These are phyloP conservation scores for Aspergillus cavernicola DNA, from an alignment of 495 filamentous ascomycete species.

Conservation along the genomic window DNA sequence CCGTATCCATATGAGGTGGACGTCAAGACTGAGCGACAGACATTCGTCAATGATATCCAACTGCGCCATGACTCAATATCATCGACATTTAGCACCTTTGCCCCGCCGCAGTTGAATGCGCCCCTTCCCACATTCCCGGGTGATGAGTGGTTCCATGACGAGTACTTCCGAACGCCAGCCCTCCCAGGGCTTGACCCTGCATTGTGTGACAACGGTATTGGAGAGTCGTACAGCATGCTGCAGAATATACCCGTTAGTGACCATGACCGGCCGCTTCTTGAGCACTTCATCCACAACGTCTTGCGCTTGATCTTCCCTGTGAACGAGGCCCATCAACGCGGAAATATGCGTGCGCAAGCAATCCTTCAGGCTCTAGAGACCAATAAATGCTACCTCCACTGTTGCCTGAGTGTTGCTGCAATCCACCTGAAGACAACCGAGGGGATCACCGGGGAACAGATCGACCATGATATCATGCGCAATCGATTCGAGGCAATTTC, in stretches of 20 bases:
- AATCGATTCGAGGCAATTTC: slow-evolving; percentile 88
- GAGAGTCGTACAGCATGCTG: slow-evolving; percentile 35
- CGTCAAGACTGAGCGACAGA: slow-evolving; percentile 91
- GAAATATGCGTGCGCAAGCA: slow-evolving; percentile 69
- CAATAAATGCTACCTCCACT: slow-evolving; percentile 92
- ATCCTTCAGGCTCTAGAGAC: slow-evolving; percentile 80
- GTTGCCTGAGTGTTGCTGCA: slow-evolving; percentile 93
- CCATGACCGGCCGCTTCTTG: slow-evolving; percentile 76
- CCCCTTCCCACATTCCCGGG: slow-evolving; percentile 63
- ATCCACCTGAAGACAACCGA: slow-evolving; percentile 83
- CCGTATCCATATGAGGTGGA: slow-evolving; percentile 84
- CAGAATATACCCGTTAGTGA: slow-evolving; percentile 86
- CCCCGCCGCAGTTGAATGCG: slow-evolving; percentile 66
- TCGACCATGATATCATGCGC: slow-evolving; percentile 89
- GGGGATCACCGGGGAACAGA: slow-evolving; percentile 64
- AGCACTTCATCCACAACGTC: slow-evolving; percentile 90
- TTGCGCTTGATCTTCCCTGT: slow-evolving; percentile 87
- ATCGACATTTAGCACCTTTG: slow-evolving; percentile 83
- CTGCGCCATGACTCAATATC: slow-evolving; percentile 76
- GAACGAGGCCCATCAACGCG: slow-evolving; percentile 80
- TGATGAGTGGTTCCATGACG: slow-evolving; percentile 73
- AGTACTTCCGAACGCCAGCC: slow-evolving; percentile 47
- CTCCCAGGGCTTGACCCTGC: slow-evolving; percentile 50
- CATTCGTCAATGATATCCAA: slow-evolving; percentile 87
- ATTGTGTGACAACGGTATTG: slow-evolving; percentile 17